phyloP scores from a whole-genome alignment of 129 eudicot species.

The Chrysanthemum lavandulifolium region DNA sequence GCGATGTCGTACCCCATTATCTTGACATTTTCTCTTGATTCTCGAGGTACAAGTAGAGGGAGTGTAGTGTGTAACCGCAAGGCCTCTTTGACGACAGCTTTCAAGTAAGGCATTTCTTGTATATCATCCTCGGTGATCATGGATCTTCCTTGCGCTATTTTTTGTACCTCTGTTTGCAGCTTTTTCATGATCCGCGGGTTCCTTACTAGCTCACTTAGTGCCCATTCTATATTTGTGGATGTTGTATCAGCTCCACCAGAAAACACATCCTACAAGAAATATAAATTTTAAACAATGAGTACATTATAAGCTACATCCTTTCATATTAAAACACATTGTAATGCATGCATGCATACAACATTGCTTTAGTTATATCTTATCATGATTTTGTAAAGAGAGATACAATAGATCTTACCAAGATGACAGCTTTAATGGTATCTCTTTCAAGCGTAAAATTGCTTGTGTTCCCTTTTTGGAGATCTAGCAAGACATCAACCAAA shows the following conservation, averaged over 20 bases:
- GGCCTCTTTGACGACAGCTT: slow-evolving; percentile 17
- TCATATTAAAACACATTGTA: background rate
- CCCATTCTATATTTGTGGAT: slow-evolving; percentile 21
- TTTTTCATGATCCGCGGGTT: slow-evolving; percentile 15
- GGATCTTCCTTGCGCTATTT: slow-evolving; percentile 14
- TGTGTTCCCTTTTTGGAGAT: slow-evolving; percentile 21
- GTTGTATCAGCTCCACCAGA: slow-evolving; percentile 25
- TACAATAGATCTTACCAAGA: slow-evolving; percentile 23
- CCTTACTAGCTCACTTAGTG: slow-evolving; percentile 13
- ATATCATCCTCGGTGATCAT: slow-evolving; percentile 17
- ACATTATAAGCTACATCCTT: no score
- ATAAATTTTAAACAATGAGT: background rate
- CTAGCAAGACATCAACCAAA: slow-evolving; percentile 41
- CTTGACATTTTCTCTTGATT: slow-evolving; percentile 4
- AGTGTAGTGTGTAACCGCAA: slow-evolving; percentile 12
- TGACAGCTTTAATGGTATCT: slow-evolving; percentile 37
- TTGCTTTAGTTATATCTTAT: no score
- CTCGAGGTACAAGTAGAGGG: slow-evolving; percentile 13
- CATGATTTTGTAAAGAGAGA: slow-evolving; percentile 13
- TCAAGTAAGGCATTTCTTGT: slow-evolving; percentile 9
- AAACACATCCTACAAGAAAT: slow-evolving; percentile 10
- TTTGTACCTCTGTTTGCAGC: slow-evolving; percentile 4
- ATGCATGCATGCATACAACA: background rate
- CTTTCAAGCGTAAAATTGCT: slow-evolving; percentile 23
- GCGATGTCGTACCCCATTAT: slow-evolving; percentile 15